Base-by-base conservation (phyloP, 345 rosid species). In the Bretschneidera sinensis region DNA sequence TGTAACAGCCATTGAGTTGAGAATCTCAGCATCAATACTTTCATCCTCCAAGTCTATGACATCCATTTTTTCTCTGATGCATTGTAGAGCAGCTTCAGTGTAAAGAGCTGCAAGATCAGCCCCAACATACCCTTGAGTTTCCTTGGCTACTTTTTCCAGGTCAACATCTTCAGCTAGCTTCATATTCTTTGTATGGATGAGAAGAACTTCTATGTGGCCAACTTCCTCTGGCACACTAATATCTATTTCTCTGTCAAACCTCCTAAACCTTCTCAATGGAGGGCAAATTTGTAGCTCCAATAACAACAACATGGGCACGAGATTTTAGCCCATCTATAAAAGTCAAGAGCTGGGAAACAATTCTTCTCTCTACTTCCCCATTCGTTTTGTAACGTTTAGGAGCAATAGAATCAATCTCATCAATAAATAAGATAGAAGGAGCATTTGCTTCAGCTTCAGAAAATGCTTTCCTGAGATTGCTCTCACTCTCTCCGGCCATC, bases 271-370 rank as follows among this genome's bases (percentile, higher is more conserved):
- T 65, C 97, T 84, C 72, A 89, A 73, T 57, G 98, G 94, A 2
- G 97, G 96, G 73, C 98, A 51, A 92, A 74, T 92, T 92, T n/a
- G 98, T 92, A 66, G 98, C 98, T 16, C 98, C 98, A 15, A 92
- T 89, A 61, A 92, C 97, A 59, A 92, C 87, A 56, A 89, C 91
- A 81, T 92, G 96, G 0, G 96, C 96, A 58, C 96, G 94, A 0
- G 96, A 77, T 65, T 92, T 89, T 5, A 89, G 75, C 24, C 98
- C 98, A 68, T 92, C 98, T 97, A 92, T 92, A 45, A 92, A 91
- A 8, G 97, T 89, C 54, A 92, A 77, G 21, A 92, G 86, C 74
- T 92, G 98, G 54, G 98, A 89, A 48, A 92, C 97, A 65, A 92
- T 92, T 72, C 97, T 87, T 76, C 98, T 89, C 81, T 92, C 97